Evolutionary conservation across 2,329 filamentous ascomycete genomes (phyloP).

Genomic region (Penicillium sp.): DNA sequence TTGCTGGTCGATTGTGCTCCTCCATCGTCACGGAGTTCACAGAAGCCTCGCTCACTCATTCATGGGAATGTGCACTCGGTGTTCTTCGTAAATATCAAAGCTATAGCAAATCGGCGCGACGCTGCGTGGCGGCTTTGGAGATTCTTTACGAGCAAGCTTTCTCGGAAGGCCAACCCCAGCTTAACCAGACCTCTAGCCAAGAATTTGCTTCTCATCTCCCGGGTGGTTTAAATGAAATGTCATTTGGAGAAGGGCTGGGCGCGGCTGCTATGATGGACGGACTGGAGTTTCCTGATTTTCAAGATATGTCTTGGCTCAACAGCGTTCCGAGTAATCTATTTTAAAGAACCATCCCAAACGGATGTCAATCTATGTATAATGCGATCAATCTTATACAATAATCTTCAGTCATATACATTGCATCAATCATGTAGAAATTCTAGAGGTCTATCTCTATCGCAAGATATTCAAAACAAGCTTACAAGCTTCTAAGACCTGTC

Average conservation of each 20-base stretch:
- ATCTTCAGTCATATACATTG: too few relatives aligned
- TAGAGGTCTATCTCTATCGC: too few relatives aligned
- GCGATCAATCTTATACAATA: too few relatives aligned
- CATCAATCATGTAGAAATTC: too few relatives aligned
- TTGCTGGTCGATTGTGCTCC: slow-evolving; percentile 30
- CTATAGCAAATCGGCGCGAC: slow-evolving; percentile 29
- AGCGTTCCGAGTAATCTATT: slow-evolving; percentile 31
- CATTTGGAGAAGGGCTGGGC: slow-evolving; percentile 26
- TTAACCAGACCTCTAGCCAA: slow-evolving; percentile 1
- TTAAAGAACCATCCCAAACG: slow-evolving; percentile 9
- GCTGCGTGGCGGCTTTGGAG: slow-evolving; percentile 30
- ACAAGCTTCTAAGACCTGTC: background rate
- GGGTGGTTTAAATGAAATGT: slow-evolving; percentile 15
- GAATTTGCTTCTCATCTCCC: too few relatives aligned
- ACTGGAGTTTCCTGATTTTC: slow-evolving; percentile 28
- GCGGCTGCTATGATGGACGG: slow-evolving; percentile 21
- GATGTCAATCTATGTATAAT: too few relatives aligned
- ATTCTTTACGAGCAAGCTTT: slow-evolving; percentile 29
- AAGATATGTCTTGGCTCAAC: slow-evolving; percentile 34
- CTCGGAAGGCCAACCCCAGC: slow-evolving; percentile 13
- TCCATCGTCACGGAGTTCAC: slow-evolving; percentile 24
- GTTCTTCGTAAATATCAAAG: slow-evolving; percentile 30
- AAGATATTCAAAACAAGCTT: too few relatives aligned
- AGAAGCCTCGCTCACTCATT: slow-evolving; percentile 20
- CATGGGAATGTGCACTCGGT: slow-evolving; percentile 28